Evolutionary conservation across 805 yeast genomes (phyloP), one percentile per base, ranked within the genome.

Genomic region (Ogataea wickerhamii): DNA sequence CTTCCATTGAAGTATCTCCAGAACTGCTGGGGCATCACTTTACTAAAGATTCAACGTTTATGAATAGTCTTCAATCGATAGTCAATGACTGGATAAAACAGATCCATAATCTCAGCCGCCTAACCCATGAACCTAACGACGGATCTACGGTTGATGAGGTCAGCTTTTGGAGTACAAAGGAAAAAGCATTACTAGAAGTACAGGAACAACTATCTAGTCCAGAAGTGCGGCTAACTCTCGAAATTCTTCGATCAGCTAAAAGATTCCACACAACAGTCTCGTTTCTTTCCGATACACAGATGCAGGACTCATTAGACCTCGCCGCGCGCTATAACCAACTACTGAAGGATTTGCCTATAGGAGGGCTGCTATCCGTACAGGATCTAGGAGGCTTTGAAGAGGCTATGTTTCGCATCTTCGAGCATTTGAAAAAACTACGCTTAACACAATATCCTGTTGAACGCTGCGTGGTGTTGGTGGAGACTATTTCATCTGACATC

Each of bases 201-300:
- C 73, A 75, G 37, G 65, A 67, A 1, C 95, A 87, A 53, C 58
- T 85, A 1, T 58, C 68, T 3, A 64, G 75, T 1, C 67, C 70
- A 0, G 80, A 76, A 24, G 74, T 87, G 1, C 63, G 60, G 16
- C 56, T 73, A 6, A 77, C 93, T 0, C 59, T 87, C 11, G 76
- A 73, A 1, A 64, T 84, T 0, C 65, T 89, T 38, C 74, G 76
- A 42, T 63, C 71, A 12, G 87, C 88, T 2, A 88, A 85, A 48
- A 68, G 97, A 45, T 85, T 80, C 53, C 94, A 85, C 55, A 80
- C 87, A 1, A 80, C 89, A 0, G 74, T 78, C n/a, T 71, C 82
- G 24, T 82, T 85, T 50, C 64, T 74, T 23, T 75, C 87, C 5
- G 94, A 86, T 51, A 78, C 83, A 2, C 86, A 87, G 0, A 60